Percentiles rank a stretch among this genome's conserved stretches.
These are phyloP conservation scores for Elaeis oleifera DNA, from an alignment of 202 grass and related monocot species.

Conservation along the genomic window DNA sequence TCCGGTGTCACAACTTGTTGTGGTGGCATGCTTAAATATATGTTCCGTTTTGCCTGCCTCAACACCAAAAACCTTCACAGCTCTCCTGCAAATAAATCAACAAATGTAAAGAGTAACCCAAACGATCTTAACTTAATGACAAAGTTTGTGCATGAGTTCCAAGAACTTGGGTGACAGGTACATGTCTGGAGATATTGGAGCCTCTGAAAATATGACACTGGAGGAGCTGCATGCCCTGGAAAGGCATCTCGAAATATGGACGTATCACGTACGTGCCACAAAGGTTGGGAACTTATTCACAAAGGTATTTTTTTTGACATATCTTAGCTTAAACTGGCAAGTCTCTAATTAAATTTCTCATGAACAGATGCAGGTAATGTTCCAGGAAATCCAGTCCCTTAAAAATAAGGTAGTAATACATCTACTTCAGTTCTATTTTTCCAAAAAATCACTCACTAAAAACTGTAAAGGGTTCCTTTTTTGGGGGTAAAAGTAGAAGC, in stretches of 20 bases:
- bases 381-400: conserved; percentile 91
- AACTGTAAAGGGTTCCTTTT: no score
- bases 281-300: conserved; percentile 39
- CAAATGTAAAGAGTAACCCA: no score
- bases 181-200: conserved; percentile 49
- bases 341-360: neutral
- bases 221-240: conserved; percentile 76
- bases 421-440: neutral
- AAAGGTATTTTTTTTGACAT: no score
- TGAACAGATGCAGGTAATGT: conserved; percentile 91
- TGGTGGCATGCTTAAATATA: no score
- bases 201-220: conserved; percentile 67
- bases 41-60: no score
- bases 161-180: conserved; percentile 42
- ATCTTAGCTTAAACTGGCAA: neutral
- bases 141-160: neutral
- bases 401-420: conserved; percentile 65
- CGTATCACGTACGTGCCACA: conserved; percentile 80
- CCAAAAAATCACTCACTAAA: neutral
- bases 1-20: no score
- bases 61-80: no score
- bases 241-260: conserved; percentile 81
- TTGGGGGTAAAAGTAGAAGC: no score
- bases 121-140: no score
- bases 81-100: no score